Conservation (phyloP, 225 moss, liverwort and hornwort genomes). For the Neckera pumila region DNA sequence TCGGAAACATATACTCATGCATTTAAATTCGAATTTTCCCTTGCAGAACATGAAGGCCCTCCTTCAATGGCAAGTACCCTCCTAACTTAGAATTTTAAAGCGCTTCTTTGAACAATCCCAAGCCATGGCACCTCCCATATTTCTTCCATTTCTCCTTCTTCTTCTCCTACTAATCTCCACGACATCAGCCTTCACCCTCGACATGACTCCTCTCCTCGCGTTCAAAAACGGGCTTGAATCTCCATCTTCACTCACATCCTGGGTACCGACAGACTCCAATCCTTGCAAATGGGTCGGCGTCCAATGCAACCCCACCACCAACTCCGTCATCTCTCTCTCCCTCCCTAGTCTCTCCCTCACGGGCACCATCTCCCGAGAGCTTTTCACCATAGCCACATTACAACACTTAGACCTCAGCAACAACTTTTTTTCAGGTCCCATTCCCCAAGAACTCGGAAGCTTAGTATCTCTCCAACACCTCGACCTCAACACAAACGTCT, state of each 20-base stretch:
- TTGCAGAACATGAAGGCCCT: conserved; percentile 17
- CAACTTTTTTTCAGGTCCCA: neutral
- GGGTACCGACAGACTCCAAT: neutral
- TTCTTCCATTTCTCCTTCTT: neutral
- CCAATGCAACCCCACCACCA: conserved; percentile 15
- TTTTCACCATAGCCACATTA: conserved; percentile 24
- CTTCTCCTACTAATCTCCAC: neutral
- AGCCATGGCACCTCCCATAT: neutral
- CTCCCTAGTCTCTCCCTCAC: conserved; percentile 9
- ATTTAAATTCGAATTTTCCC: neutral
- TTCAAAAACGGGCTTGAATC: conserved; percentile 27
- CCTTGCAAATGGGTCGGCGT: conserved; percentile 64
- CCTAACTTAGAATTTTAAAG: neutral
- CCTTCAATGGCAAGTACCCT: neutral
- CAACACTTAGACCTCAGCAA: neutral
- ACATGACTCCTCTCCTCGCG: conserved; percentile 31
- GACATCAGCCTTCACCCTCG: neutral
- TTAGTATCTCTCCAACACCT: conserved; percentile 21
- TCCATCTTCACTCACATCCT: neutral
- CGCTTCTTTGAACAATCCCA: neutral
- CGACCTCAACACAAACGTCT: conserved; percentile 31
- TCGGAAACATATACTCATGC: neutral
- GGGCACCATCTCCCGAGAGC: conserved; percentile 27
- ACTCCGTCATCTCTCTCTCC: conserved; percentile 11
- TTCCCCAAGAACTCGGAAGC: neutral